Evolutionary conservation across 768 basidiomycete genomes (phyloP).

Genomic region (Rhodotorula babjevae): DNA sequence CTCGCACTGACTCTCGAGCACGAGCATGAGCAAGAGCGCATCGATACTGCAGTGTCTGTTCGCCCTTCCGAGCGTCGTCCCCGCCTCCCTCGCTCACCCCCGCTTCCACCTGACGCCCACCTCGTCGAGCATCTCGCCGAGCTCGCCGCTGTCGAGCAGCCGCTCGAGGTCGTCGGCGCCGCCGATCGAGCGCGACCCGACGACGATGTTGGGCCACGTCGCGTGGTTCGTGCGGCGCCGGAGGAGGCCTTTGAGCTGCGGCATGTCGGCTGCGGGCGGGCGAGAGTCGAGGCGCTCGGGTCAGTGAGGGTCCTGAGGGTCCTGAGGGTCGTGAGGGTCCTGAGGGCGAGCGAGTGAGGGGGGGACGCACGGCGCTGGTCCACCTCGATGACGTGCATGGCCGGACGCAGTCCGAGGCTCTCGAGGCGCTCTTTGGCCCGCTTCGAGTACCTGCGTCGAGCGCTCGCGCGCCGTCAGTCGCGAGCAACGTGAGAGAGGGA

Average conservation of each 20-base stretch:
- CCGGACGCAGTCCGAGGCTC: neutral
- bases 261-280: constrained; percentile 14
- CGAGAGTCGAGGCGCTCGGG: neutral
- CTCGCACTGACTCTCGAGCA: neutral
- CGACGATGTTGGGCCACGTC: constrained; percentile 32
- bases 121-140: constrained; percentile 14
- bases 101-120: constrained; percentile 6
- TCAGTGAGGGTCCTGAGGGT: neutral
- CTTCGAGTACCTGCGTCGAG: constrained; percentile 8
- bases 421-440: constrained; percentile 18
- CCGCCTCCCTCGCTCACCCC: neutral
- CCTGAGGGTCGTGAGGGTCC: neutral
- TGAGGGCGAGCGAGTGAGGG: neutral
- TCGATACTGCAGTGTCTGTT: neutral
- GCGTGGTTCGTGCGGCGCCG: constrained; percentile 4
- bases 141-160: neutral
- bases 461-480: accelerated
- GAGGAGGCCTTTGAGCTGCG: constrained; percentile 16
- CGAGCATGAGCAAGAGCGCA: neutral
- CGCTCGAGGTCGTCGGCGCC: constrained; percentile 23
- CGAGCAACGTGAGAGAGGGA: neutral
- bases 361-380: constrained; percentile 10
- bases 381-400: constrained; percentile 21
- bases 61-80: neutral
- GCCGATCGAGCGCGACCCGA: constrained; percentile 23